phyloP scores from a whole-genome alignment of 2,329 filamentous ascomycete species.

The Trichoderma harzianum region DNA sequence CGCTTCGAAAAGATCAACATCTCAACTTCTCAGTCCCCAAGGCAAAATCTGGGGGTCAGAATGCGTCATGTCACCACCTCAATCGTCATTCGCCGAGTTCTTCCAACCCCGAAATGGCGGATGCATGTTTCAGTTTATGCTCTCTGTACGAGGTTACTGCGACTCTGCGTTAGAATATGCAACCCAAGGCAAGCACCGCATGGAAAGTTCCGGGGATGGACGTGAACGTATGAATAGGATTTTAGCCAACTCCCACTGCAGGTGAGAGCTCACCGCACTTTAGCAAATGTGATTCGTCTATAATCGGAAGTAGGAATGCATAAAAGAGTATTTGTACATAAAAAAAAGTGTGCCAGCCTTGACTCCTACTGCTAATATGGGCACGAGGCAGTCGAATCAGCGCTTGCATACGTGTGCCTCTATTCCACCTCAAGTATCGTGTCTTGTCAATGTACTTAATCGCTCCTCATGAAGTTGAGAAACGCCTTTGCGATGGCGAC shows the following conservation, averaged over 20 bases:
- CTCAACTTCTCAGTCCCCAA: not conserved
- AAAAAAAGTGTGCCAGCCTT: not conserved
- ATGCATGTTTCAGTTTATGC: not conserved
- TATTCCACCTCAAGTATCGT: not conserved
- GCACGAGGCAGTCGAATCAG: not conserved
- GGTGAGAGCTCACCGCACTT: conserved; percentile 11
- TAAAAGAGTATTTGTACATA: not conserved
- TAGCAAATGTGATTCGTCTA: conserved; percentile 4
- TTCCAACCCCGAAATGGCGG: not conserved
- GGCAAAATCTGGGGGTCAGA: not conserved
- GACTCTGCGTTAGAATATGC: not conserved
- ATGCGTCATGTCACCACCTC: not conserved
- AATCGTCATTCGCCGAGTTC: not conserved
- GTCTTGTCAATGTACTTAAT: conserved; percentile 18
- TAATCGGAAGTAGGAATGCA: not conserved
- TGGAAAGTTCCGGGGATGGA: not conserved
- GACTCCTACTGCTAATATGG: not conserved
- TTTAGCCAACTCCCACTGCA: not conserved
- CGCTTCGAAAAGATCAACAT: not conserved
- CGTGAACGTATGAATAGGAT: not conserved
- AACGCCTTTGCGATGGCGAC: conserved; percentile 71
- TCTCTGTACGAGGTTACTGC: not conserved
- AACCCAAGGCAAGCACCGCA: not conserved
- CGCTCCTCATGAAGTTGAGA: conserved; percentile 69
- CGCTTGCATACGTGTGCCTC: not conserved